Conservation (phyloP, 1,284 basidiomycete species). For the Heterobasidion parviporum region DNA sequence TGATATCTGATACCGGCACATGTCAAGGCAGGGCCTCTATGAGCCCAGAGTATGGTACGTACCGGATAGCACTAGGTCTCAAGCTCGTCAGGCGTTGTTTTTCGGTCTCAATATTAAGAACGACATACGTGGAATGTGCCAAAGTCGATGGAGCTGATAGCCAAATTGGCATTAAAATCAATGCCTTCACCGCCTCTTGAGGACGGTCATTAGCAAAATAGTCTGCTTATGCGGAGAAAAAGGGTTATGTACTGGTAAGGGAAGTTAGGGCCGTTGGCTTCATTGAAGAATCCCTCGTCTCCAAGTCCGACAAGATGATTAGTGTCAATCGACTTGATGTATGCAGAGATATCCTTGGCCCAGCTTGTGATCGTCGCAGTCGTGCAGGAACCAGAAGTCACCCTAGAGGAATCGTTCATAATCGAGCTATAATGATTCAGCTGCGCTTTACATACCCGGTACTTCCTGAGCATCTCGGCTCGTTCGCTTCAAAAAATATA, state of each 20-base stretch:
- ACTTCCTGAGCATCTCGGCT: slow-evolving; percentile 28
- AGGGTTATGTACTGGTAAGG: slow-evolving; percentile 40
- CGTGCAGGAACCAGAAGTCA: slow-evolving; percentile 21
- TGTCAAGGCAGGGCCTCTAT: slow-evolving; percentile 3
- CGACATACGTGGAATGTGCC: slow-evolving; percentile 46
- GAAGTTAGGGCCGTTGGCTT: slow-evolving; percentile 34
- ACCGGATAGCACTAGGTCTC: slow-evolving; percentile 35
- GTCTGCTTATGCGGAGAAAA: background rate
- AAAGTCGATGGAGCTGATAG: slow-evolving; percentile 50
- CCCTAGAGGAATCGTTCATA: slow-evolving; percentile 5
- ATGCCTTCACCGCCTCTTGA: slow-evolving; percentile 43
- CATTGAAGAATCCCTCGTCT: slow-evolving; percentile 57
- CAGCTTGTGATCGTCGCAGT: slow-evolving; percentile 22
- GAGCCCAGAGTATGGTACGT: too few species aligned
- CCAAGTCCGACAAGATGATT: slow-evolving; percentile 37
- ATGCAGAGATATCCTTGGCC: slow-evolving; percentile 23
- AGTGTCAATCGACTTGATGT: slow-evolving; percentile 26
- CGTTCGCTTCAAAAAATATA: slow-evolving; percentile 20
- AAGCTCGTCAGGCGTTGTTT: background rate
- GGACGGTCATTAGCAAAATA: background rate
- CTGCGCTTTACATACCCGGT: slow-evolving; percentile 16
- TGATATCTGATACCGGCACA: slow-evolving; percentile 11
- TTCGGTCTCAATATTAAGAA: slow-evolving; percentile 20
- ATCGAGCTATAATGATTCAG: background rate
- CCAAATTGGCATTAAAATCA: slow-evolving; percentile 54